Percentiles rank a stretch among this genome's conserved stretches.
Conservation (phyloP, 352 stramenopile species). For the Globisporangium cylindrosporum region DNA sequence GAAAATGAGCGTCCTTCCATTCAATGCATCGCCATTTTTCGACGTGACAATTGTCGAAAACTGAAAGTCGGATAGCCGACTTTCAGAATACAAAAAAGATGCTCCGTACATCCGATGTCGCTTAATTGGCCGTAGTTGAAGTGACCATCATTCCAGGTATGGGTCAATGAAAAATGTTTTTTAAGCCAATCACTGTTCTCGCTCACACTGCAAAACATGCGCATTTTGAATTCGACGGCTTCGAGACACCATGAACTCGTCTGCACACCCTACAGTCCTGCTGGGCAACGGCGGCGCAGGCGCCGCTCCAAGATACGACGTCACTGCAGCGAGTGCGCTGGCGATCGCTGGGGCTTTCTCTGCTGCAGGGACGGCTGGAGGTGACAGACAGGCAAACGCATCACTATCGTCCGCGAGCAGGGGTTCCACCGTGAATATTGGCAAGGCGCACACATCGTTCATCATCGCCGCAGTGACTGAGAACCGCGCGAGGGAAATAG, state of each 20-base stretch:
- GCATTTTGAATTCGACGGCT: neutral
- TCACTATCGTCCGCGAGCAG: slow-evolving; percentile 5
- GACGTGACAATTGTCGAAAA: neutral
- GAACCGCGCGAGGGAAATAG: slow-evolving; percentile 20
- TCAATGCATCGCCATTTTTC: neutral
- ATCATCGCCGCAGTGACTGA: slow-evolving; percentile 18
- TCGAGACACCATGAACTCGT: neutral
- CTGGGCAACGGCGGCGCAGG: slow-evolving; percentile 8
- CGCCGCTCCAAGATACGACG: slow-evolving; percentile 9
- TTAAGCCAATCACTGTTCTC: neutral
- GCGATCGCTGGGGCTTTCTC: neutral
- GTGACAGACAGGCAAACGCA: neutral
- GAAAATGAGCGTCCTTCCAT: neutral
- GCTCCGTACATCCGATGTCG: neutral
- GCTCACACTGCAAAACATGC: too few species aligned
- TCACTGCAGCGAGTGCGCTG: slow-evolving; percentile 12
- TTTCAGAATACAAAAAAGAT: neutral
- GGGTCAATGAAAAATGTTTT: neutral
- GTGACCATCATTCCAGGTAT: neutral
- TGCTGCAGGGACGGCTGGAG: neutral
- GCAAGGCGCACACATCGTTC: slow-evolving; percentile 15
- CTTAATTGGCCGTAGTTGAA: neutral
- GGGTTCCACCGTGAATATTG: neutral
- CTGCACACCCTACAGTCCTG: neutral
- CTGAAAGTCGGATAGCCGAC: neutral